phyloP scores from a whole-genome alignment of 257 asterid species.

The Plantago major region DNA sequence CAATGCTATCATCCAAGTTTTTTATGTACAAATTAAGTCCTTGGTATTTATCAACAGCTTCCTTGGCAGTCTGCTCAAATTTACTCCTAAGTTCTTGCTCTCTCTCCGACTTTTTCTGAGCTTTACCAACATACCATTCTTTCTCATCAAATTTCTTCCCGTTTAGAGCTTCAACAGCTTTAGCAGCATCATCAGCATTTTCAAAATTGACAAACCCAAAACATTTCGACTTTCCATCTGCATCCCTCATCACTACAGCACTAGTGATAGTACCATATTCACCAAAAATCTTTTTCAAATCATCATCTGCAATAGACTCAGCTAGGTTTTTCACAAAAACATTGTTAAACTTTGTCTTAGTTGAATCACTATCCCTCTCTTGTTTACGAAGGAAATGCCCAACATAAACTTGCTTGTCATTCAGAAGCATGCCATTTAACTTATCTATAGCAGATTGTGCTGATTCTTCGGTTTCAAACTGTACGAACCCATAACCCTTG shows the following conservation, averaged over 20 bases:
- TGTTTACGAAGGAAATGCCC: slow-evolving; percentile 46
- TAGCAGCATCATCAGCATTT: slow-evolving; percentile 51
- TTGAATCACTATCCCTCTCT: slow-evolving; percentile 33
- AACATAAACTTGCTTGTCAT: slow-evolving; percentile 49
- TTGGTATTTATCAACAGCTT: slow-evolving; percentile 43
- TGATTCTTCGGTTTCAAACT: slow-evolving; percentile 46
- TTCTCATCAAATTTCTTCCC: slow-evolving; percentile 40
- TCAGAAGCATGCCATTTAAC: slow-evolving; percentile 48
- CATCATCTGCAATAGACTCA: slow-evolving; percentile 50
- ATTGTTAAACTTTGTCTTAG: slow-evolving; percentile 38
- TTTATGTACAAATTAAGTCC: slow-evolving; percentile 48
- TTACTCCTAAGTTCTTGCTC: slow-evolving; percentile 43
- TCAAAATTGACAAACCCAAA: slow-evolving; percentile 61
- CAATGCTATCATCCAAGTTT: slow-evolving; percentile 57
- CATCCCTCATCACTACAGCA: slow-evolving; percentile 54
- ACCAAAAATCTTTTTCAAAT: slow-evolving; percentile 36
- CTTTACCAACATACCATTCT: slow-evolving; percentile 59
- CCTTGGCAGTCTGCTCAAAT: slow-evolving; percentile 41
- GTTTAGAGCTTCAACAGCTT: slow-evolving; percentile 47
- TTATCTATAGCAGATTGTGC: slow-evolving; percentile 52
- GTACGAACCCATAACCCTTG: slow-evolving; percentile 55
- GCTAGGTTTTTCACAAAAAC: slow-evolving; percentile 56
- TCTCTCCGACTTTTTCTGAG: slow-evolving; percentile 55
- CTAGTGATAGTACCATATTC: slow-evolving; percentile 52
- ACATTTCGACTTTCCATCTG: slow-evolving; percentile 50